phyloP scores from a whole-genome alignment of 73 alveolate species.

The Blepharisma stoltei region DNA sequence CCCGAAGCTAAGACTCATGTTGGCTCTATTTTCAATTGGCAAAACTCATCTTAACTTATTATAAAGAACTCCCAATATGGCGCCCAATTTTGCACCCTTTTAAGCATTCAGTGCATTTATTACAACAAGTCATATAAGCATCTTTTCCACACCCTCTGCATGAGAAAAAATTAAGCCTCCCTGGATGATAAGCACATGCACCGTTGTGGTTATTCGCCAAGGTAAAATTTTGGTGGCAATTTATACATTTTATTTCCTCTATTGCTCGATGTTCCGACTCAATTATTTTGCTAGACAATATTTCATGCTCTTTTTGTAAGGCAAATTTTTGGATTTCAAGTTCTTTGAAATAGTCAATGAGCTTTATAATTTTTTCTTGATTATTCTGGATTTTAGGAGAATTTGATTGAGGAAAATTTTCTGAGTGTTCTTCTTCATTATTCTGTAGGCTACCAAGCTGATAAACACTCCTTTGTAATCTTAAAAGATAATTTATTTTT shows the following conservation, averaged over 20 bases:
- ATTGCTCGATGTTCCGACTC: neutral
- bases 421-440: too few species aligned
- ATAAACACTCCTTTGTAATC: too few species aligned
- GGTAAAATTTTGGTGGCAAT: conserved; percentile 21
- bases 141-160: conserved; percentile 88
- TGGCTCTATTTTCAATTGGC: neutral
- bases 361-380: too few species aligned
- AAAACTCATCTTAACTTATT: neutral
- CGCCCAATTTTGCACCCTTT: conserved; percentile 62
- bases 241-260: conserved; percentile 8
- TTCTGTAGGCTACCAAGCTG: too few species aligned
- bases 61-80: conserved; percentile 42
- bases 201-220: conserved; percentile 43
- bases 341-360: neutral
- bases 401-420: too few species aligned
- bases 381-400: too few species aligned
- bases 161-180: conserved; percentile 71
- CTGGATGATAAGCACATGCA: conserved; percentile 77
- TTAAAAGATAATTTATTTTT: too few species aligned
- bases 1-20: neutral
- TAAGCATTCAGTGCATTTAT: conserved; percentile 58
- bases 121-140: conserved; percentile 75
- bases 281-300: neutral
- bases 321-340: neutral
- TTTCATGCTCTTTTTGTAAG: neutral